Evolutionary conservation across 169 alveolate species (phyloP).

Genomic region (Blepharisma undulans): DNA sequence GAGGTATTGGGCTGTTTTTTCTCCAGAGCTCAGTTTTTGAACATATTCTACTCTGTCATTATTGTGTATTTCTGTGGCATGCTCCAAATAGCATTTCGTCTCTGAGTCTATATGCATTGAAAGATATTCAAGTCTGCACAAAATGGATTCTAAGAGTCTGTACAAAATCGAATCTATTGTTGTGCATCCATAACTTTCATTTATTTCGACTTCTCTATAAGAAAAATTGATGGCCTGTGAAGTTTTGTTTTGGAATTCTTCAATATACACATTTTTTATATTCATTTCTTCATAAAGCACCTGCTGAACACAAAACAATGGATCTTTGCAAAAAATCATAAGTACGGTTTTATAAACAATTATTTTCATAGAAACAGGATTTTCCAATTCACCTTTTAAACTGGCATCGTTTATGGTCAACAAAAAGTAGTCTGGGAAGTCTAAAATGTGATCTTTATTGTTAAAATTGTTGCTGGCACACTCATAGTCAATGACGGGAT

Average conservation of each 20-base stretch:
- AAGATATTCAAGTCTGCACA: neutral
- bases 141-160: neutral
- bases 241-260: neutral
- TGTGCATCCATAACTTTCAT: neutral
- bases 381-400: neutral
- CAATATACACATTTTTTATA: neutral
- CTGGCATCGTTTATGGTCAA: neutral
- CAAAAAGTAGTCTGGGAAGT: neutral
- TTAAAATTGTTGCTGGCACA: constrained; percentile 8
- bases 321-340: constrained; percentile 2
- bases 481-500: constrained; percentile 21
- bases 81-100: neutral
- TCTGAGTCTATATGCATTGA: neutral
- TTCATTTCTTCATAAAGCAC: neutral
- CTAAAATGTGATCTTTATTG: neutral
- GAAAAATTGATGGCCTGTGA: neutral
- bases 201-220: neutral
- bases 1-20: neutral
- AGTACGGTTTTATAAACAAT: neutral
- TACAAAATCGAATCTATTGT: neutral
- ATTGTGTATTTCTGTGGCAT: neutral
- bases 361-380: neutral
- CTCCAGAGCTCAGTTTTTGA: neutral
- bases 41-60: neutral
- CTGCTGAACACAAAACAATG: neutral